Percentiles rank a stretch among this genome's conserved stretches.
These are phyloP conservation scores for Serendipita sp. DNA, from an alignment of 768 basidiomycete genomes.

Conservation along the genomic window DNA sequence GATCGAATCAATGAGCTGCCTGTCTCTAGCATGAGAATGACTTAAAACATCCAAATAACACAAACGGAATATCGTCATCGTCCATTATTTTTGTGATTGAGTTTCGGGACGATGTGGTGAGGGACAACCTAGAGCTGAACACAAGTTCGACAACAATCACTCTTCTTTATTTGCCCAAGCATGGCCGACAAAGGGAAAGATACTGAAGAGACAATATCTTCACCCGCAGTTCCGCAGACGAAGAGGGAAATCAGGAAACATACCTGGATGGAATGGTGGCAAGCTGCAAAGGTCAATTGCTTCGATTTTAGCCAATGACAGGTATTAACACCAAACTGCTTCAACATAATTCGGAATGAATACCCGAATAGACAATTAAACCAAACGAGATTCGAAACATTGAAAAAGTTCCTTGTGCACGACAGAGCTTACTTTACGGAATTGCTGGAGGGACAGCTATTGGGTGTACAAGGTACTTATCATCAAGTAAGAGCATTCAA, in stretches of 20 bases:
- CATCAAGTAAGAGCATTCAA: background rate
- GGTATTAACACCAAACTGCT: background rate
- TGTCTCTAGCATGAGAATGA: too few species aligned
- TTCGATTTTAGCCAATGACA: background rate
- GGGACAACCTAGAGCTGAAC: background rate
- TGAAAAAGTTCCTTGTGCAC: background rate
- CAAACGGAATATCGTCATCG: constrained; percentile 48
- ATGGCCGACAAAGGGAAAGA: background rate
- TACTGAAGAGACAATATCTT: background rate
- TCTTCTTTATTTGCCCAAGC: background rate
- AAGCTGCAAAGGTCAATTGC: constrained; percentile 4
- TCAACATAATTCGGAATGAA: background rate
- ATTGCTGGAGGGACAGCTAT: constrained; percentile 3
- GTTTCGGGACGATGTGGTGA: background rate
- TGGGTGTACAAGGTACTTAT: background rate
- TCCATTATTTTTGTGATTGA: constrained; percentile 11
- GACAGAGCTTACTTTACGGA: background rate
- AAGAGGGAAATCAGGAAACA: background rate
- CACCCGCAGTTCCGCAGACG: background rate
- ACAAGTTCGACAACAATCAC: background rate
- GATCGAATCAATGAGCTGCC: constrained; percentile 7
- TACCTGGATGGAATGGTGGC: background rate
- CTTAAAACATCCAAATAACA: background rate
- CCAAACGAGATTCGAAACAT: constrained; percentile 1
- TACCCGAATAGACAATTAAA: background rate